A percentile compares a stretch with the other conserved stretches of the same genome.
These are phyloP conservation scores for Suhomyces panamericanus DNA, from an alignment of 1,139 yeast genomes.

Conservation along the genomic window DNA sequence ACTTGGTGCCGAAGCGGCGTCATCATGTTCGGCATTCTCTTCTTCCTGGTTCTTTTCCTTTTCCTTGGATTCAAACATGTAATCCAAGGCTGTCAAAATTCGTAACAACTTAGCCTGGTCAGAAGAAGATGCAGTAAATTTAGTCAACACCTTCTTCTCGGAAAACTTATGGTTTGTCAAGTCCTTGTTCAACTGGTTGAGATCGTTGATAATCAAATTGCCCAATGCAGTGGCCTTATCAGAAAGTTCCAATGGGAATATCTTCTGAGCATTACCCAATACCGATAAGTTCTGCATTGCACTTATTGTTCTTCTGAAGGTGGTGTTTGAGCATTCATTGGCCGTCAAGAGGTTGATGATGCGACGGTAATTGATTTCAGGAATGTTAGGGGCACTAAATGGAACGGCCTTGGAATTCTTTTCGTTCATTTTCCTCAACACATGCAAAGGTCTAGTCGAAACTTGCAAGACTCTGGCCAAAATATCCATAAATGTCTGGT, in stretches of 20 bases:
- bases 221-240: constrained; percentile 66
- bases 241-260: constrained; percentile 70
- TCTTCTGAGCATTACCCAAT: constrained; percentile 59
- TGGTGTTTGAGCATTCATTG: constrained; percentile 82
- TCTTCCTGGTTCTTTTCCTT: constrained; percentile 17
- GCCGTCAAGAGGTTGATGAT: constrained; percentile 73
- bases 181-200: constrained; percentile 51
- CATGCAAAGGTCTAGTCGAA: constrained; percentile 70
- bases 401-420: constrained; percentile 24
- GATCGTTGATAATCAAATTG: constrained; percentile 54
- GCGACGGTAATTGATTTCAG: constrained; percentile 60
- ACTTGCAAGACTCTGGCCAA: constrained; percentile 74
- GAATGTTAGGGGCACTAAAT: constrained; percentile 62
- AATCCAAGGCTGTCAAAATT: constrained; percentile 85
- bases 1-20: not conserved
- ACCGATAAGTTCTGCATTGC: constrained; percentile 78
- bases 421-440: constrained; percentile 37
- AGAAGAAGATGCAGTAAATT: constrained; percentile 79
- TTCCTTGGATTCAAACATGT: constrained; percentile 57
- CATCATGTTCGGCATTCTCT: not conserved
- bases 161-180: constrained; percentile 33
- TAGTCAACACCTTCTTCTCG: constrained; percentile 55
- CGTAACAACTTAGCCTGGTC: constrained; percentile 86
- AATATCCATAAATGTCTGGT: constrained; percentile 73
- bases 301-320: constrained; percentile 81